phyloP scores from a whole-genome alignment of 2,329 filamentous ascomycete species.

The Diplodia corticola region DNA sequence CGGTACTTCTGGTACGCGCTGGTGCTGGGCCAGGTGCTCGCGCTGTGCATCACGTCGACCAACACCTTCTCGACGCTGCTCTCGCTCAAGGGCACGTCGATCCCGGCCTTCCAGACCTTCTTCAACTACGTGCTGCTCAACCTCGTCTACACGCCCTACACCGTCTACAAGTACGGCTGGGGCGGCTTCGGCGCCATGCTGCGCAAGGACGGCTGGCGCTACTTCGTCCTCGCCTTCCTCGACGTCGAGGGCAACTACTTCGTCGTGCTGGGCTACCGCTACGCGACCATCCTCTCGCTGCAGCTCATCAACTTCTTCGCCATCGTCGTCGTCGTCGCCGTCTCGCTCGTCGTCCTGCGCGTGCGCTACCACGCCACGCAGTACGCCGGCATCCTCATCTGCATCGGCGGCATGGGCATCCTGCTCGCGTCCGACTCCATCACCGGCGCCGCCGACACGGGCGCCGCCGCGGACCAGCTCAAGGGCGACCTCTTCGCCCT shows the following conservation, averaged over 20 bases:
- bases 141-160: constrained; percentile 76
- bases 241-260: constrained; percentile 99
- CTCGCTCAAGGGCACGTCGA: constrained; percentile 64
- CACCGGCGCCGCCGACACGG: constrained; percentile 66
- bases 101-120: constrained; percentile 92
- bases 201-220: constrained; percentile 81
- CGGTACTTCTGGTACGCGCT: constrained; percentile 24
- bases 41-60: constrained; percentile 86
- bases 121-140: constrained; percentile 91
- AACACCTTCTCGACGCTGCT: constrained; percentile 88
- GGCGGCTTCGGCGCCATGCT: constrained; percentile 67
- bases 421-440: constrained; percentile 87
- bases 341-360: constrained; percentile 78
- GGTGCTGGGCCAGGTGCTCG: constrained; percentile 63
- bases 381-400: constrained; percentile 82
- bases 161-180: constrained; percentile 76
- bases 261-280: constrained; percentile 87
- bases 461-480: constrained; percentile 67
- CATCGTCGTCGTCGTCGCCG: constrained; percentile 84
- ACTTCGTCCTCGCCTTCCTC: constrained; percentile 86
- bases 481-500: constrained; percentile 94
- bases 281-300: constrained; percentile 88
- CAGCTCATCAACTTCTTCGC: constrained; percentile 99
- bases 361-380: constrained; percentile 91
- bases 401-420: constrained; percentile 86